Conservation (phyloP, 495 filamentous ascomycete species). For the Parathielavia hyrcaniae region DNA sequence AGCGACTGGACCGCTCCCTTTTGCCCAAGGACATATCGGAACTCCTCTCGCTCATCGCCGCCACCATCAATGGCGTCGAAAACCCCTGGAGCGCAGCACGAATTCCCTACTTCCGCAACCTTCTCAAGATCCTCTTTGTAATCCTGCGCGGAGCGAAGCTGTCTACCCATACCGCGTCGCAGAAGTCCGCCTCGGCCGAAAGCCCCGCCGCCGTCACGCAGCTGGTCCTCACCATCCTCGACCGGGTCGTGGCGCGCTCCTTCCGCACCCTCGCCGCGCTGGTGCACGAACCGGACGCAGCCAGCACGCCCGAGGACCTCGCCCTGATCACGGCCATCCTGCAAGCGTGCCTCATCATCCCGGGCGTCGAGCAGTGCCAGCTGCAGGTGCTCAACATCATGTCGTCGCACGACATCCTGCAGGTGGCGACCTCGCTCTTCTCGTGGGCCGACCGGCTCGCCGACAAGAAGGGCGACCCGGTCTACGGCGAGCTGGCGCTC, state of each 20-base stretch:
- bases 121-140: slow-evolving; percentile 81
- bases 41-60: slow-evolving; percentile 61
- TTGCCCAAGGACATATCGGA: slow-evolving; percentile 53
- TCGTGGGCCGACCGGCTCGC: slow-evolving; percentile 85
- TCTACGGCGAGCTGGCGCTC: slow-evolving; percentile 86
- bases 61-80: slow-evolving; percentile 56
- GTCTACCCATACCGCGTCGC: slow-evolving; percentile 21
- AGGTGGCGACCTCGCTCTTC: slow-evolving; percentile 79
- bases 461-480: slow-evolving; percentile 69
- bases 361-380: slow-evolving; percentile 54
- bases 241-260: slow-evolving; percentile 69
- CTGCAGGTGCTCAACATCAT: slow-evolving; percentile 61
- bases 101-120: slow-evolving; percentile 68
- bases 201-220: slow-evolving; percentile 39
- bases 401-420: slow-evolving; percentile 60
- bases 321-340: slow-evolving; percentile 84
- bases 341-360: slow-evolving; percentile 71
- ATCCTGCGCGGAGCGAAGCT: slow-evolving; percentile 54
- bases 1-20: slow-evolving; percentile 61
- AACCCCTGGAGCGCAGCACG: slow-evolving; percentile 57
- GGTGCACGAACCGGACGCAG: slow-evolving; percentile 54
- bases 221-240: slow-evolving; percentile 64
- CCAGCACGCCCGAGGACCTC: slow-evolving; percentile 62
- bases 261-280: slow-evolving; percentile 70
- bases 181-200: slow-evolving; percentile 23